Evolutionary conservation across 495 filamentous ascomycete species (phyloP).

Genomic region (Glonium stellatum): DNA sequence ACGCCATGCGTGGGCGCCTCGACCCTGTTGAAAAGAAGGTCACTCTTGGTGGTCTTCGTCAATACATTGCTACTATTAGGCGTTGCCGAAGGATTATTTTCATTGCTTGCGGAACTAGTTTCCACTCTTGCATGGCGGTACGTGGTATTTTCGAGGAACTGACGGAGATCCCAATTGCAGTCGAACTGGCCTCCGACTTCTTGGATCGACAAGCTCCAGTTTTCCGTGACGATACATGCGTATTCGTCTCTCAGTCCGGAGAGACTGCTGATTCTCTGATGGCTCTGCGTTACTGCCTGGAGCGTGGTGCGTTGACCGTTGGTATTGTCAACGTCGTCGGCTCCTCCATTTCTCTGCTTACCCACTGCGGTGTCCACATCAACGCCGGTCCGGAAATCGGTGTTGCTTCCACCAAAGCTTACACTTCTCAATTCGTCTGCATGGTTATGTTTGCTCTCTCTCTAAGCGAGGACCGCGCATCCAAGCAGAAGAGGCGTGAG

Average conservation of each 20-base stretch:
- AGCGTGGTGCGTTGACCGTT: slow-evolving; percentile 92
- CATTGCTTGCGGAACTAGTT: slow-evolving; percentile 95
- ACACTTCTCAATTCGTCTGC: slow-evolving; percentile 97
- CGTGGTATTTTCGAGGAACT: slow-evolving; percentile 96
- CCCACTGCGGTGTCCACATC: slow-evolving; percentile 99
- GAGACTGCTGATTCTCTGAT: slow-evolving; percentile 98
- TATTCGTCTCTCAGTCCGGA: slow-evolving; percentile 97
- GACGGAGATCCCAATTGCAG: slow-evolving; percentile 93
- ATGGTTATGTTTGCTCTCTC: slow-evolving; percentile 99
- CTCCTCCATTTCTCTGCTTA: slow-evolving; percentile 94
- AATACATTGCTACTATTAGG: slow-evolving; percentile 93
- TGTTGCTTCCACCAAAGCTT: slow-evolving; percentile 97
- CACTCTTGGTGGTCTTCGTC: slow-evolving; percentile 88
- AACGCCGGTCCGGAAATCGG: slow-evolving; percentile 98
- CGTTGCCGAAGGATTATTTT: slow-evolving; percentile 95
- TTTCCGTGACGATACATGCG: slow-evolving; percentile 98
- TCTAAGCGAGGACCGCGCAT: slow-evolving; percentile 89
- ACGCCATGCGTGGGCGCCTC: slow-evolving; percentile 98
- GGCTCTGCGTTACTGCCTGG: slow-evolving; percentile 94
- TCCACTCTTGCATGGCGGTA: slow-evolving; percentile 98
- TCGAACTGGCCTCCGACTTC: slow-evolving; percentile 97
- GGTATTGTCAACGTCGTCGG: slow-evolving; percentile 98
- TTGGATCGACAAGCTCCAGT: slow-evolving; percentile 95
- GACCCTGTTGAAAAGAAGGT: slow-evolving; percentile 88
- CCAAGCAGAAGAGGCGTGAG: slow-evolving; percentile 84